These are phyloP conservation scores for Nemophila menziesii DNA, from an alignment of 257 asterid species.

Conservation along the genomic window DNA sequence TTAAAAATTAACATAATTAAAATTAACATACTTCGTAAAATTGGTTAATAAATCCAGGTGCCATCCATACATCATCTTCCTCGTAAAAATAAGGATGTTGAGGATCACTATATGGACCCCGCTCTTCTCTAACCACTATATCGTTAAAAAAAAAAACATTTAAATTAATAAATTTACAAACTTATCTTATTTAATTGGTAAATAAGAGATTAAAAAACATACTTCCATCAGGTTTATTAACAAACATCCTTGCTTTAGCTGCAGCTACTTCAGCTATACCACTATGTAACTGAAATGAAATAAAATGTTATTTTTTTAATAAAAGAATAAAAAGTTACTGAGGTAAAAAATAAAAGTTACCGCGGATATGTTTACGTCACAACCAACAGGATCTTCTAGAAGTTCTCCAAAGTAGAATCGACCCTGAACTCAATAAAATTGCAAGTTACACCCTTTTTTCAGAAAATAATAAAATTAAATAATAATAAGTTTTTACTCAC, in stretches of 20 bases:
- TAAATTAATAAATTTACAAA: not conserved
- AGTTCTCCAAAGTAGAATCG: constrained; percentile 91
- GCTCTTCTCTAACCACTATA: constrained; percentile 86
- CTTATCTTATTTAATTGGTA: constrained; percentile 1
- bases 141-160: constrained; percentile 1
- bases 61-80: constrained; percentile 99
- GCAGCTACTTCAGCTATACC: constrained; percentile 99
- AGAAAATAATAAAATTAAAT: too few species aligned
- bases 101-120: constrained; percentile 93
- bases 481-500: constrained; percentile 27
- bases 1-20: constrained; percentile 1
- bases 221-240: constrained; percentile 98
- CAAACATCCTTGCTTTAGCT: constrained; percentile 96
- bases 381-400: constrained; percentile 52
- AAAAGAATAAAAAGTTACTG: not conserved
- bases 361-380: constrained; percentile 72
- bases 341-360: constrained; percentile 31
- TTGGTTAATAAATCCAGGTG: constrained; percentile 98
- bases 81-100: constrained; percentile 92
- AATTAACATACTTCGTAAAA: constrained; percentile 61
- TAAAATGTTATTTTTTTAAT: constrained; percentile 7
- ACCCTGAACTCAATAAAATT: constrained; percentile 39
- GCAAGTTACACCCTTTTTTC: not conserved
- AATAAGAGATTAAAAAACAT: constrained; percentile 16
- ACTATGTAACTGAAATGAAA: constrained; percentile 78